These are phyloP conservation scores for Trichopus zeylanicus DNA, from an alignment of 116 monocot genomes.

Conservation along the genomic window DNA sequence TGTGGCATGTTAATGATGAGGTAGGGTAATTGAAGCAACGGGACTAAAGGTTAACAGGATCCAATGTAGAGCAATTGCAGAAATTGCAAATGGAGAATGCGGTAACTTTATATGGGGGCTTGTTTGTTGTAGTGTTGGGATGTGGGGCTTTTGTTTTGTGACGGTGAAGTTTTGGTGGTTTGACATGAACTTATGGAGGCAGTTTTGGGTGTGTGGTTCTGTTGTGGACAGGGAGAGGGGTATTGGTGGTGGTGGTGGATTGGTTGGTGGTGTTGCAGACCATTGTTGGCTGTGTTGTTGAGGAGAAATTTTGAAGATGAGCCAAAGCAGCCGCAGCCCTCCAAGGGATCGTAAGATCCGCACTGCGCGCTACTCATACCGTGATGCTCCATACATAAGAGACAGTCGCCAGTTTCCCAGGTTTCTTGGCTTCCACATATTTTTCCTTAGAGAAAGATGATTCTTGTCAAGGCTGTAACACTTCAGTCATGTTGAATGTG, in stretches of 20 bases:
- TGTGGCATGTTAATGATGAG: not conserved
- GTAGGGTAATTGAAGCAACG: slow-evolving; percentile 4
- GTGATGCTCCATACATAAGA: slow-evolving; percentile 79
- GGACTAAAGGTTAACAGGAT: not conserved
- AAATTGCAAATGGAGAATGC: slow-evolving; percentile 14
- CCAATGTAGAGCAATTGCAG: not conserved
- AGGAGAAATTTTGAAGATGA: slow-evolving; percentile 51
- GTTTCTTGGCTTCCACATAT: slow-evolving; percentile 14
- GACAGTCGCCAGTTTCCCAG: slow-evolving; percentile 47
- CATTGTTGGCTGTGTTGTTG: slow-evolving; percentile 10
- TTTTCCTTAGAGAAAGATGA: too few species aligned
- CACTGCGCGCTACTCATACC: slow-evolving; percentile 54
- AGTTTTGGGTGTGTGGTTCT: slow-evolving; percentile 56
- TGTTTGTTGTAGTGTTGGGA: slow-evolving; percentile 20
- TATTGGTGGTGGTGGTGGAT: slow-evolving; percentile 32
- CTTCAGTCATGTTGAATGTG: not conserved
- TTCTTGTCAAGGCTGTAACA: not conserved
- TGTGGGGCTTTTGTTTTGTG: slow-evolving; percentile 21
- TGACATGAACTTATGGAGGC: slow-evolving; percentile 59
- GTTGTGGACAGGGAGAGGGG: slow-evolving; percentile 65
- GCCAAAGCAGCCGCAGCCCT: slow-evolving; percentile 66
- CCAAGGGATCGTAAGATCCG: slow-evolving; percentile 76
- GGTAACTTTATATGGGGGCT: slow-evolving; percentile 13
- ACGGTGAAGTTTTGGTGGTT: slow-evolving; percentile 37
- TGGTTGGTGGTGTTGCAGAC: slow-evolving; percentile 12